A percentile compares a stretch with the other conserved stretches of the same genome.
These are phyloP conservation scores for Parmales sp. DNA, from an alignment of 108 stramenopile genomes.

Conservation along the genomic window DNA sequence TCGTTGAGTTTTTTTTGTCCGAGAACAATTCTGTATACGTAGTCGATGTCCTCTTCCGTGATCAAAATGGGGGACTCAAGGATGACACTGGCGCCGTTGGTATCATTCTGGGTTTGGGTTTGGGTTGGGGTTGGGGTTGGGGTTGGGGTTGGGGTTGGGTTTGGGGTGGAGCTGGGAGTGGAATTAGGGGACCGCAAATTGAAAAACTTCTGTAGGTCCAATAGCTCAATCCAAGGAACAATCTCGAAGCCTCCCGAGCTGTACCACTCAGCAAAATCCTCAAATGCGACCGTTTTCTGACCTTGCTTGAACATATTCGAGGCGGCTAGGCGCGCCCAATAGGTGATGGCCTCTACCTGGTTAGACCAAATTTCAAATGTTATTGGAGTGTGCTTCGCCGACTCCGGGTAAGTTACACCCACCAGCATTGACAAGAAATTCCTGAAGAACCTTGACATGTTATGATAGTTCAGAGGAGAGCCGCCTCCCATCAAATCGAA, in stretches of 20 bases:
- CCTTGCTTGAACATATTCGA: not conserved
- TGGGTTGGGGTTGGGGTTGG: no score
- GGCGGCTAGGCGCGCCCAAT: slow-evolving; percentile 27
- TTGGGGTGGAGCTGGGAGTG: no score
- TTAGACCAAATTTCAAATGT: not conserved
- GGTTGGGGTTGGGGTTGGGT: no score
- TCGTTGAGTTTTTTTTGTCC: no score
- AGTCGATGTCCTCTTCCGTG: no score
- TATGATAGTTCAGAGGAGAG: no score
- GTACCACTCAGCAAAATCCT: slow-evolving; percentile 80
- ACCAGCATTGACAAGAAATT: slow-evolving; percentile 70
- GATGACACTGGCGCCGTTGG: no score
- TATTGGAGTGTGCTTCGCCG: slow-evolving; percentile 4
- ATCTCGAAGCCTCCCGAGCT: slow-evolving; percentile 69
- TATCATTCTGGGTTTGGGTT: no score
- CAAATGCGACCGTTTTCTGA: slow-evolving; percentile 47
- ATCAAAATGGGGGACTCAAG: no score
- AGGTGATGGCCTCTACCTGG: not conserved
- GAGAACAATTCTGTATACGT: no score
- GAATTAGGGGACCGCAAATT: no score
- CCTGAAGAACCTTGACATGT: slow-evolving; percentile 1
- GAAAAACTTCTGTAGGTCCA: slow-evolving; percentile 71
- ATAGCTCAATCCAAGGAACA: slow-evolving; percentile 81
- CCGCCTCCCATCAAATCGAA: not conserved
- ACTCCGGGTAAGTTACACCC: slow-evolving; percentile 49